A percentile compares a stretch with the other conserved stretches of the same genome.
Conservation (phyloP, 345 rosid genomes). For the Citrus sinensis region DVS_A1.0 CM039163.1:11343501-11344000, state of each 20-base stretch:
- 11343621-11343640: conserved; percentile 71
- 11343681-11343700: conserved; percentile 7
- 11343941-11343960: conserved; percentile 79
- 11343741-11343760: conserved; percentile 3
- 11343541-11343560: conserved; percentile 93
- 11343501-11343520: conserved; percentile 49
- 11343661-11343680: conserved; percentile 40
- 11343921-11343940: conserved; percentile 56
- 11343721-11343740: not conserved
- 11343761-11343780: not conserved
- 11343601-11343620: conserved; percentile 57
- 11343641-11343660: conserved; percentile 91
- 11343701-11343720: not conserved
- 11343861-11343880: conserved; percentile 68
- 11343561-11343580: conserved; percentile 59
- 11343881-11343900: conserved; percentile 63
- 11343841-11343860: conserved; percentile 84
- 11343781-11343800: conserved; percentile 73
- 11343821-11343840: conserved; percentile 60
- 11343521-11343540: conserved; percentile 56
- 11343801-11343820: conserved; percentile 73
- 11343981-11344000: conserved; percentile 76
- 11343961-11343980: conserved; percentile 80
- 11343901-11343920: conserved; percentile 85
- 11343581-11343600: conserved; percentile 34